Evolutionary conservation across 2,329 filamentous ascomycete species (phyloP).

Genomic region (Parasarocladium wereldwijsianum): DNA sequence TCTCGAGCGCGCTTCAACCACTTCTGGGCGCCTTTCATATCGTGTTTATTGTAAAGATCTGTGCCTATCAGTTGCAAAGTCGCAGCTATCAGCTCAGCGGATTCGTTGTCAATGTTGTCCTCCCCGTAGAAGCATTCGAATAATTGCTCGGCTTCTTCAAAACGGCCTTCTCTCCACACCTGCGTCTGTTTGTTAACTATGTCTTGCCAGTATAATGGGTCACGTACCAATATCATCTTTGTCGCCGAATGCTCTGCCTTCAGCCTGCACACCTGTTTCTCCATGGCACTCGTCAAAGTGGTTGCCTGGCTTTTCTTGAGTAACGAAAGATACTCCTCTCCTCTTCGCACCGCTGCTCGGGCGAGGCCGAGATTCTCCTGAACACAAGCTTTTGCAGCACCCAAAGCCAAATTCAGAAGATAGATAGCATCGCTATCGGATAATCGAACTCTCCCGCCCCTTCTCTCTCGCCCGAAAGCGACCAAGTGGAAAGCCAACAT

Average conservation of each 20-base stretch:
- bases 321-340: constrained; percentile 35
- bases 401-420: constrained; percentile 53
- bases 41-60: constrained; percentile 33
- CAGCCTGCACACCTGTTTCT: constrained; percentile 16
- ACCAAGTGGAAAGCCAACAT: constrained; percentile 54
- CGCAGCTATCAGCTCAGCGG: constrained; percentile 49
- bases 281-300: not conserved
- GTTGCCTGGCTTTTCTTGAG: constrained; percentile 7
- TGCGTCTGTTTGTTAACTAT: no score
- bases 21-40: constrained; percentile 40
- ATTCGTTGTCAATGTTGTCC: constrained; percentile 29
- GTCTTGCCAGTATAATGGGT: constrained; percentile 9
- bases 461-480: constrained; percentile 33
- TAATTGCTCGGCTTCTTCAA: constrained; percentile 68
- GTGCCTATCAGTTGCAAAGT: constrained; percentile 60
- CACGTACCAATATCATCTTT: constrained; percentile 48
- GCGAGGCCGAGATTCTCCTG: constrained; percentile 45
- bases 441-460: constrained; percentile 11
- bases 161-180: constrained; percentile 60
- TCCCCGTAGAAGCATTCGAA: no score
- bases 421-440: constrained; percentile 30
- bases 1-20: constrained; percentile 62
- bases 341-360: constrained; percentile 46
- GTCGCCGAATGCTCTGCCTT: constrained; percentile 50
- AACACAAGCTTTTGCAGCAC: constrained; percentile 37